Base-by-base conservation (phyloP, 106 monocot species). In the Acanthochlamys bracteata region DNA sequence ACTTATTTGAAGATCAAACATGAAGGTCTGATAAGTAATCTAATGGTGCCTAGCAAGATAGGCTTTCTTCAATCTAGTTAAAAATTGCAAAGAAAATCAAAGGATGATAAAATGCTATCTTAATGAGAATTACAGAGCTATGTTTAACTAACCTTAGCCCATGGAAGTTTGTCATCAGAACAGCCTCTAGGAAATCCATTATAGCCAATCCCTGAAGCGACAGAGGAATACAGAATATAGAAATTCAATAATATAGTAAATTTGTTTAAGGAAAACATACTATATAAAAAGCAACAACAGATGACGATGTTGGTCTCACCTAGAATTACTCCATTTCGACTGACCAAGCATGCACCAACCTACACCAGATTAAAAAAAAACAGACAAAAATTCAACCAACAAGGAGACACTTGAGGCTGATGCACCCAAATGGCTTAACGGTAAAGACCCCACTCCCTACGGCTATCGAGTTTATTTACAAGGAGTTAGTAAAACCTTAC, bases 111-210 rank as follows among this genome's bases (percentile, higher is more conserved):
- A n/a, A n/a, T n/a, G n/a, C 17, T n/a, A 46, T 24, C 11, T 42
- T 24, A 22, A 45, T 55, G 2, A 47, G 11, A 24, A 10, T 45
- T 11, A 52, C 9, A 17, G 16, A 17, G 56, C 21, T 8, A 55
- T 55, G 20, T 8, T 23, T 58, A 57, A 61, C 25, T 8, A 59
- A 94, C 93, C 93, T 94, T 94, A 52, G 93, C 89, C 93, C 93
- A 94, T 23, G 93, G 90, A 70, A 94, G 86, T 69, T 84, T 82
- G 61, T 90, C 79, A 68, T 94, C 93, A 65, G 89, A 94, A 70
- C 93, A 94, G 63, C 93, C 93, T 84, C 93, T 86, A 77, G 93
- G 93, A 69, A 94, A 94, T 61, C 93, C 93, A 75, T 94, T 94
- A 46, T 94, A 94, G 57, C 93, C 93, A 61, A 94, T 94, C 52